Percentiles rank a stretch among this genome's conserved stretches.
phyloP scores from a whole-genome alignment of 2,329 filamentous ascomycete species.

The Trichophyton mentagrophytes region DNA sequence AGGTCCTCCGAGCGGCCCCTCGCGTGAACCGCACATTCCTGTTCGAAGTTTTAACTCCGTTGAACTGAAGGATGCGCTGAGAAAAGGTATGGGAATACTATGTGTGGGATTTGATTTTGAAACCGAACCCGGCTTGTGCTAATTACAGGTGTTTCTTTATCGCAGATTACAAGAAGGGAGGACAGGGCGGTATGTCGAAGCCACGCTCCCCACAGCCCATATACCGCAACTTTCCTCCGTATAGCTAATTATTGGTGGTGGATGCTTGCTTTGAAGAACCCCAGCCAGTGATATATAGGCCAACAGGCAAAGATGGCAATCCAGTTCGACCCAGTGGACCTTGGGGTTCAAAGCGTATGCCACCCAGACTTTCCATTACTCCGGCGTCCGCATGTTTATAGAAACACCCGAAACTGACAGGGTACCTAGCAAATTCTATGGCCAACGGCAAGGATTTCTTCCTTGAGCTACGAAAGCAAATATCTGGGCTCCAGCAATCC shows the following conservation, averaged over 20 bases:
- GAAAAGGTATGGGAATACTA: constrained; percentile 22
- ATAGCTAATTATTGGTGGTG: neutral
- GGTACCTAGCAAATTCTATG: constrained; percentile 33
- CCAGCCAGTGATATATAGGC: constrained; percentile 26
- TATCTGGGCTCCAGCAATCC: constrained; percentile 28
- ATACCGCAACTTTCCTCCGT: neutral
- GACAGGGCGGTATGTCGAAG: constrained; percentile 18
- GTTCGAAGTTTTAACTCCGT: constrained; percentile 33
- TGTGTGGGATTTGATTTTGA: neutral
- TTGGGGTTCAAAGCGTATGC: constrained; percentile 35
- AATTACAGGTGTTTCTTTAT: neutral
- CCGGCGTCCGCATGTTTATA: neutral
- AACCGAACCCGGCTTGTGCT: neutral
- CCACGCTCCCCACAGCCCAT: neutral
- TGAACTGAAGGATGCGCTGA: constrained; percentile 31
- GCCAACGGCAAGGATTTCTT: constrained; percentile 39
- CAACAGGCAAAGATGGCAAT: constrained; percentile 22
- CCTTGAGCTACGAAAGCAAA: constrained; percentile 37
- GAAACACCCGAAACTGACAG: constrained; percentile 10
- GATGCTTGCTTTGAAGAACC: constrained; percentile 1
- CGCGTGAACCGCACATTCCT: constrained; percentile 31
- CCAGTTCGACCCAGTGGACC: constrained; percentile 26
- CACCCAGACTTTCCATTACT: neutral
- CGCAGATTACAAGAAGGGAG: neutral
- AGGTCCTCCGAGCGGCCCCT: constrained; percentile 9